A percentile compares a stretch with the other conserved stretches of the same genome.
Evolutionary conservation across 108 stramenopile species (phyloP).

Genomic region (Discostella stelligeroides): DNA sequence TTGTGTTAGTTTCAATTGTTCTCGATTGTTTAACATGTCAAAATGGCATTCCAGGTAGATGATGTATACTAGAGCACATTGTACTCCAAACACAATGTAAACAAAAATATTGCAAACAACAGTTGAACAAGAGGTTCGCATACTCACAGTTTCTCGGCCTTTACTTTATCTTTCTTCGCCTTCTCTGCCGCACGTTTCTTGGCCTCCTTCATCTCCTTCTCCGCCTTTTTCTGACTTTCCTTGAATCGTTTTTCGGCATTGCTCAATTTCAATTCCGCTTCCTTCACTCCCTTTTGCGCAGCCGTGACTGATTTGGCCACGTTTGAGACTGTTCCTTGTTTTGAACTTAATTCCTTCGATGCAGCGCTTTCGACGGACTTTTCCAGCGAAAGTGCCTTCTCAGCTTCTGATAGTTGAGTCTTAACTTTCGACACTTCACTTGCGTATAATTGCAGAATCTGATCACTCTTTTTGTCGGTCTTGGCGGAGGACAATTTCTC

Average conservation of each 20-base stretch:
- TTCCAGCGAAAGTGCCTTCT: neutral
- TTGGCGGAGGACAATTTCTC: neutral
- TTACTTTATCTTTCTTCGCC: neutral
- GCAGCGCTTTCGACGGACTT: neutral
- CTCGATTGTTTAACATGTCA: too few species aligned
- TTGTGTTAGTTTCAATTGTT: neutral
- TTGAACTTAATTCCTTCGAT: neutral
- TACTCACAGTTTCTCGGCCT: neutral
- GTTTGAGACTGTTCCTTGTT: neutral
- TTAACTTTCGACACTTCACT: neutral
- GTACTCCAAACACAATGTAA: neutral
- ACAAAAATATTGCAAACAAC: neutral
- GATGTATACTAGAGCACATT: too few species aligned
- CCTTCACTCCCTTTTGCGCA: neutral
- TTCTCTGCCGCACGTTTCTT: neutral
- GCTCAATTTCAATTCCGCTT: neutral
- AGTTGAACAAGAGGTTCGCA: neutral
- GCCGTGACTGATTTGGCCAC: neutral
- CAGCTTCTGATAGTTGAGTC: neutral
- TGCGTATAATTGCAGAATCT: neutral
- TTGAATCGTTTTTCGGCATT: neutral
- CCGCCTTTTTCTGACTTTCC: neutral
- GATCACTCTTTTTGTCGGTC: neutral
- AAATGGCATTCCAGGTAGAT: too few species aligned
- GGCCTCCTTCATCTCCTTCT: neutral